Percentiles rank a stretch among this genome's conserved stretches.
These are phyloP conservation scores for Meira nashicola DNA, from an alignment of 1,284 basidiomycete genomes.

Conservation along the genomic window DNA sequence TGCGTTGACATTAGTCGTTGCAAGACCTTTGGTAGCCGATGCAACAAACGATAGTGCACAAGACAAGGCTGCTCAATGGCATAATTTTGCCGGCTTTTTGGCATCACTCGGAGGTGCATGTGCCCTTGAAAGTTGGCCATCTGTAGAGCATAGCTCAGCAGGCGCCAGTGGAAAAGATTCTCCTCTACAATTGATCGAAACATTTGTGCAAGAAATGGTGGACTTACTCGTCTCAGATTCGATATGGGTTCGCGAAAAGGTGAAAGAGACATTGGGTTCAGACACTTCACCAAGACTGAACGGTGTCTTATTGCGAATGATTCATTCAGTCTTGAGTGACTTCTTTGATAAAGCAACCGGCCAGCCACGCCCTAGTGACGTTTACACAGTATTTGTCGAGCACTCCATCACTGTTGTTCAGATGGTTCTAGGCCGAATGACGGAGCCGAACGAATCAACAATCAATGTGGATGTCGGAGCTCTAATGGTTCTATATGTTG, in stretches of 20 bases:
- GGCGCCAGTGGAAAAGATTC: slow-evolving; percentile 16
- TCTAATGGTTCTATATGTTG: slow-evolving; percentile 46
- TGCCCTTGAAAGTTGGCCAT: slow-evolving; percentile 12
- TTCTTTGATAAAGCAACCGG: slow-evolving; percentile 47
- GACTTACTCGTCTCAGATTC: slow-evolving; percentile 48
- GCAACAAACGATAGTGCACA: slow-evolving; percentile 51
- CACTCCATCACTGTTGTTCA: slow-evolving; percentile 45
- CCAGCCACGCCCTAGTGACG: slow-evolving; percentile 36
- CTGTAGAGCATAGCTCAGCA: slow-evolving; percentile 13
- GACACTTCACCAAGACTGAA: slow-evolving; percentile 35
- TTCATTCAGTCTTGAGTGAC: slow-evolving; percentile 45
- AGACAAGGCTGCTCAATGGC: slow-evolving; percentile 63
- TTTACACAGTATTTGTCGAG: slow-evolving; percentile 48
- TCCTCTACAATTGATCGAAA: slow-evolving; percentile 30
- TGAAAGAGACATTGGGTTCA: slow-evolving; percentile 45
- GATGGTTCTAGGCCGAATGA: slow-evolving; percentile 35
- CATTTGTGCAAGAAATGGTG: slow-evolving; percentile 46
- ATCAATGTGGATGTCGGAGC: slow-evolving; percentile 42
- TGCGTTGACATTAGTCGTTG: slow-evolving; percentile 53
- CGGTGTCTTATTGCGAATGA: slow-evolving; percentile 42
- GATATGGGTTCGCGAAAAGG: slow-evolving; percentile 48
- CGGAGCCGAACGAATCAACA: slow-evolving; percentile 21
- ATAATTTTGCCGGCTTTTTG: slow-evolving; percentile 76
- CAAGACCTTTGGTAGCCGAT: slow-evolving; percentile 59
- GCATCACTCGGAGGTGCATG: slow-evolving; percentile 71